Evolutionary conservation across 2,329 filamentous ascomycete species (phyloP).

Genomic region (Phyllosticta capitalensis): DNA sequence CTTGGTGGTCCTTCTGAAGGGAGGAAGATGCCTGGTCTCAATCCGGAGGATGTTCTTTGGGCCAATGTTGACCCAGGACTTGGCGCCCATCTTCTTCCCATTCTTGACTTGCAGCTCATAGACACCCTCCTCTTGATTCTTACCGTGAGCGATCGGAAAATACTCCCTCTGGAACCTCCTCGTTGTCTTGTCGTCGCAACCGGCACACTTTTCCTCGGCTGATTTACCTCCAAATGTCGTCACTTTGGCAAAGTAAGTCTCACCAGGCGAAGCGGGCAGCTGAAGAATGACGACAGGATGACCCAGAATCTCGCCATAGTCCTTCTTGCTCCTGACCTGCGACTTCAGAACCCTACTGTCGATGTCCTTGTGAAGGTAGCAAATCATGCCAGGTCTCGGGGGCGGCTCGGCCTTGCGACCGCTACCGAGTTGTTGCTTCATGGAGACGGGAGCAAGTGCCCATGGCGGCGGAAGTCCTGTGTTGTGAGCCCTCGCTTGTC

Average conservation of each 20-base stretch:
- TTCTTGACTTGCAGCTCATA: background rate
- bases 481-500: background rate
- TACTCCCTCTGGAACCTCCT: background rate
- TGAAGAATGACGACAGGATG: background rate
- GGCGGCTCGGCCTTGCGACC: background rate
- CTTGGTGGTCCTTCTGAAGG: background rate
- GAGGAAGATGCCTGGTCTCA: background rate
- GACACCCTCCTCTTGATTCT: background rate
- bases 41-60: background rate
- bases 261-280: background rate
- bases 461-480: background rate
- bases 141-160: background rate
- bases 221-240: background rate
- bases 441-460: background rate
- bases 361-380: background rate
- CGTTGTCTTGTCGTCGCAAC: background rate
- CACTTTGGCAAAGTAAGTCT: background rate
- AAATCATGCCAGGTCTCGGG: background rate
- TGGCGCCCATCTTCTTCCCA: background rate
- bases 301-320: background rate
- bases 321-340: background rate
- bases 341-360: background rate
- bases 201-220: background rate
- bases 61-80: background rate
- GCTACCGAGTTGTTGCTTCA: background rate